phyloP scores from a whole-genome alignment of 768 basidiomycete genomes.

The Pluteus cervinus region DNA sequence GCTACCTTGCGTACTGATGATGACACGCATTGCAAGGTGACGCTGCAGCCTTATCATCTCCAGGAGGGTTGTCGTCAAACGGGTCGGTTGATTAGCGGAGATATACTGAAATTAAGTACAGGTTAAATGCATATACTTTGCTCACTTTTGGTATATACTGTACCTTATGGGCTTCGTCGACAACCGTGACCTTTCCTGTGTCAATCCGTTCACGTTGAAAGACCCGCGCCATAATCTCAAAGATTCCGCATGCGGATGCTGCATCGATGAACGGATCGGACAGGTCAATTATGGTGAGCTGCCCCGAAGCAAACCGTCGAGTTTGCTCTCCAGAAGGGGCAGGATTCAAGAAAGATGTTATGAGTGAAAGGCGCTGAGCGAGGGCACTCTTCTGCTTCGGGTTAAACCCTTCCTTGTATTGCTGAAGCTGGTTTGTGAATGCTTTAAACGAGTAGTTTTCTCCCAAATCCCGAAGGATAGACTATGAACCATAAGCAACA shows the following conservation, averaged over 20 bases:
- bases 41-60: slow-evolving; percentile 63
- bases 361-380: slow-evolving; percentile 56
- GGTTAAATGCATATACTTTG: background rate
- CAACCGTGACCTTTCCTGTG: slow-evolving; percentile 63
- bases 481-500: slow-evolving; percentile 22
- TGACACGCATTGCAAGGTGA: slow-evolving; percentile 64
- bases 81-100: slow-evolving; percentile 36
- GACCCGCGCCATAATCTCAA: slow-evolving; percentile 61
- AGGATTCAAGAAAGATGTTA: slow-evolving; percentile 50
- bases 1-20: slow-evolving; percentile 70
- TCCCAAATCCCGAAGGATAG: slow-evolving; percentile 57
- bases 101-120: slow-evolving; percentile 43
- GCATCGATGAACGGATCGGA: slow-evolving; percentile 72
- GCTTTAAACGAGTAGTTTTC: slow-evolving; percentile 47
- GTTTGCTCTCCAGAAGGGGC: slow-evolving; percentile 3
- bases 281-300: slow-evolving; percentile 62
- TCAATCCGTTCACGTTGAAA: slow-evolving; percentile 56
- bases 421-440: slow-evolving; percentile 42
- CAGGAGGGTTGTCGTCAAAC: slow-evolving; percentile 53
- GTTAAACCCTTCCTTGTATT: slow-evolving; percentile 47
- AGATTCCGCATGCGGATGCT: slow-evolving; percentile 59
- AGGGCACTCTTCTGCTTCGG: slow-evolving; percentile 47
- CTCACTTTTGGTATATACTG: slow-evolving; percentile 3
- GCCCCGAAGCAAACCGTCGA: slow-evolving; percentile 46
- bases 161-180: slow-evolving; percentile 76